Conservation (phyloP, 768 basidiomycete species). For the Infundibulicybe gibba region DNA sequence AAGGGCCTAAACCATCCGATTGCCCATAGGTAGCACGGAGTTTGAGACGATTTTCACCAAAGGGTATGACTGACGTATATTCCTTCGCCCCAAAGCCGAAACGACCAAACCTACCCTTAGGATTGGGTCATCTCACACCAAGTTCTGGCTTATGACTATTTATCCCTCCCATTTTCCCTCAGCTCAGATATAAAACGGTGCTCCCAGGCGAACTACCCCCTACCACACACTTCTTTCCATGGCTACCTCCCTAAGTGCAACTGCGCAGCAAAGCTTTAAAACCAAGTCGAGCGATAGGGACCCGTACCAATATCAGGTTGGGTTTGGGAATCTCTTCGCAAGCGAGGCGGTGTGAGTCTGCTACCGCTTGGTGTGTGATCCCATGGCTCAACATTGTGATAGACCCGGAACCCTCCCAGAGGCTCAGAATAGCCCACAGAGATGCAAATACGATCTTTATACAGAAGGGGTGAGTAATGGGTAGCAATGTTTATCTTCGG, state of each 20-base stretch:
- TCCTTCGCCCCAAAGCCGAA: background rate
- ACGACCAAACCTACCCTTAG: background rate
- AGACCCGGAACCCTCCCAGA: constrained; percentile 55
- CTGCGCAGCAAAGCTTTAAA: constrained; percentile 34
- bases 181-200: background rate
- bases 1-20: too few species aligned
- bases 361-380: background rate
- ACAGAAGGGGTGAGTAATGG: constrained; percentile 44
- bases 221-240: background rate
- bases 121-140: constrained; percentile 2
- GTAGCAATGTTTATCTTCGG: background rate
- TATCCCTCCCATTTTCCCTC: too few species aligned
- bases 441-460: constrained; percentile 60
- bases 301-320: constrained; percentile 55
- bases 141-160: too few species aligned
- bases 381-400: background rate
- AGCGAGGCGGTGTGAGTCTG: constrained; percentile 49
- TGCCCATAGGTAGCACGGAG: too few species aligned
- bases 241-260: constrained; percentile 23
- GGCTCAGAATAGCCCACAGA: constrained; percentile 62
- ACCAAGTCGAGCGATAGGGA: constrained; percentile 38
- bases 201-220: too few species aligned
- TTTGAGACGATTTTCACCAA: too few species aligned
- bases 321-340: constrained; percentile 56
- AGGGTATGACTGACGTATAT: too few species aligned